Percentiles rank a stretch among this genome's conserved stretches.
phyloP scores from a whole-genome alignment of 192 early-diverging fungal genomes.

The Umbelopsis sp. region DNA sequence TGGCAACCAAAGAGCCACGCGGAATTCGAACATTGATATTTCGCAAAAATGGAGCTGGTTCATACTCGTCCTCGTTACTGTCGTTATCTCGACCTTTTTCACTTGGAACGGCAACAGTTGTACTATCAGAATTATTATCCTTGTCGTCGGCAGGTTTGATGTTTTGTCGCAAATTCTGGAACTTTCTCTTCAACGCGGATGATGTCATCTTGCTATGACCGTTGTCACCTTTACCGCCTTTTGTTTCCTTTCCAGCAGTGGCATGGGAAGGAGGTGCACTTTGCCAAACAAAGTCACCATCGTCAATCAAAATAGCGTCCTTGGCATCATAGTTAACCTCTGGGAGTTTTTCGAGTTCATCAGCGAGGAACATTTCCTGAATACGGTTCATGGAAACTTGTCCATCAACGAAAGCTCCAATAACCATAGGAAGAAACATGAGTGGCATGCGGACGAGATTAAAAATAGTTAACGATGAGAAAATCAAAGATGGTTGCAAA shows the following conservation, averaged over 20 bases:
- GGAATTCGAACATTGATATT: slow-evolving; percentile 37
- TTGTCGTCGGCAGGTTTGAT: slow-evolving; percentile 4
- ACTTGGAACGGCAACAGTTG: neutral
- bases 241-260: neutral
- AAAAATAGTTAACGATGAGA: slow-evolving; percentile 51
- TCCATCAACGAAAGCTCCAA: slow-evolving; percentile 39
- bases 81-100: neutral
- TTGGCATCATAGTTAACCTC: slow-evolving; percentile 40
- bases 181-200: slow-evolving; percentile 17
- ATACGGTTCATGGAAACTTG: slow-evolving; percentile 44
- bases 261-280: slow-evolving; percentile 40
- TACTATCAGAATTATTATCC: slow-evolving; percentile 17
- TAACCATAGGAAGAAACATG: slow-evolving; percentile 40
- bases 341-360: slow-evolving; percentile 60
- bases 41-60: slow-evolving; percentile 44
- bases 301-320: slow-evolving; percentile 54
- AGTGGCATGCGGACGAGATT: slow-evolving; percentile 49
- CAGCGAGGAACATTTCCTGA: slow-evolving; percentile 48
- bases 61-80: neutral
- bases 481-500: slow-evolving; percentile 38
- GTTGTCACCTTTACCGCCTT: slow-evolving; percentile 35
- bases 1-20: slow-evolving; percentile 66
- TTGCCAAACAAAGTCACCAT: slow-evolving; percentile 74
- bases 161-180: neutral
- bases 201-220: slow-evolving; percentile 37